Percentiles rank a stretch among this genome's conserved stretches.
Conservation (phyloP, 257 asterid species). For the Verbascum thapsus region DNA sequence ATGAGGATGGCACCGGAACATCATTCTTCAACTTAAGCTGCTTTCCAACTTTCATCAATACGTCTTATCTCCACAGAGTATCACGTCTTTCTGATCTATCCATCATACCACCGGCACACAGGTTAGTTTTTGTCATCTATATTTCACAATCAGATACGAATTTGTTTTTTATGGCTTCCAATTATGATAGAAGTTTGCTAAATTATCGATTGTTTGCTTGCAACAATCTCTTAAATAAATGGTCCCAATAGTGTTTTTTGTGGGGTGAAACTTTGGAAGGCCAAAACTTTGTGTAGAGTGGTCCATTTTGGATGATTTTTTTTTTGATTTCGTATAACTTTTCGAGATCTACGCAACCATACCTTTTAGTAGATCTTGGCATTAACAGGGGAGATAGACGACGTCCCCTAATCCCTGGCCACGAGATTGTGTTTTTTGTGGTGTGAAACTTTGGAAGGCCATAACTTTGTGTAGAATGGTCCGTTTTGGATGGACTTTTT, state of each 20-base stretch:
- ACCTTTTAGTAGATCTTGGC: too few relatives aligned
- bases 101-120: conserved; percentile 41
- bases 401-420: too few relatives aligned
- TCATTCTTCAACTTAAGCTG: conserved; percentile 78
- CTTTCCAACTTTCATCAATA: conserved; percentile 75
- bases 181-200: not conserved
- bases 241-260: not conserved
- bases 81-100: conserved; percentile 61
- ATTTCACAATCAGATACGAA: not conserved
- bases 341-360: too few relatives aligned
- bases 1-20: conserved; percentile 61
- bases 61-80: conserved; percentile 75
- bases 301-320: too few relatives aligned
- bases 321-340: too few relatives aligned
- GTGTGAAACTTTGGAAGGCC: too few relatives aligned
- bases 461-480: too few relatives aligned
- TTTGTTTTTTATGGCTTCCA: not conserved
- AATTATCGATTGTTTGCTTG: not conserved
- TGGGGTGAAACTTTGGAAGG: too few relatives aligned
- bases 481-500: too few relatives aligned
- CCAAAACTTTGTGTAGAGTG: too few relatives aligned
- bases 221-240: not conserved
- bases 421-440: too few relatives aligned
- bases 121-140: conserved; percentile 49
- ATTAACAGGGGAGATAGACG: too few relatives aligned